Evolutionary conservation across 164 flowering plant genomes (phyloP), one percentile per base, ranked within the genome.

Genomic region (Santalum album): DNA sequence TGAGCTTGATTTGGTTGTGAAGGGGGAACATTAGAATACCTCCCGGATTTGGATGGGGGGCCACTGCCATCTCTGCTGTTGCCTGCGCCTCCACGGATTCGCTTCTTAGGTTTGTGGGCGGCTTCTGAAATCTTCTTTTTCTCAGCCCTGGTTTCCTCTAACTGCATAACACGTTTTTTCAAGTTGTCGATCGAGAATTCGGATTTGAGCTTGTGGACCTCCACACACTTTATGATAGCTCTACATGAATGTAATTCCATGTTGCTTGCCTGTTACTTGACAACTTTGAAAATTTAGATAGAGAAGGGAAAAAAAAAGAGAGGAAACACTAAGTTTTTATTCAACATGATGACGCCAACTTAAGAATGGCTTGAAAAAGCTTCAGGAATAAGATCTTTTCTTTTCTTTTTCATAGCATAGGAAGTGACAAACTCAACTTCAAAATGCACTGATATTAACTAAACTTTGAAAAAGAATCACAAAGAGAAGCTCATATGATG

Each of bases 161-260:
- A 67, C 47, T 66, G 75, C 43, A 66, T 15, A 25, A 67, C 65
- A 6, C 84, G 68, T 58, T 72, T 77, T 60, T 46, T 75, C 19
- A 72, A 53, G 65, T 49, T 69, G 25, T 75, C 79, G 44, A 77
- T 58, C 22, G 74, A 17, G 67, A 79, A 77, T 43, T 70, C 71
- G 40, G 81, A 40, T 61, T 79, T 77, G 9, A 82, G 81, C 56
- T 75, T 77, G 67, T 77, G 72, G 55, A 77, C 88, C 69, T 82
- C 81, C 45, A 79, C 78, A 49, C 84, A 82, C 60, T 67, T 79
- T 65, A 79, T 74, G 60, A 79, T 70, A 19, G 79, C 66, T 64
- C 56, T 82, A 1, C 72, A 69, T 25, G 82, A 61, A 62, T 63
- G 75, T 69, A 79, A 50, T 65, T 82, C 84, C 43, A 72, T 15